phyloP scores from a whole-genome alignment of 2,329 filamentous ascomycete genomes.

The Rhynchosporium graminicola region DNA sequence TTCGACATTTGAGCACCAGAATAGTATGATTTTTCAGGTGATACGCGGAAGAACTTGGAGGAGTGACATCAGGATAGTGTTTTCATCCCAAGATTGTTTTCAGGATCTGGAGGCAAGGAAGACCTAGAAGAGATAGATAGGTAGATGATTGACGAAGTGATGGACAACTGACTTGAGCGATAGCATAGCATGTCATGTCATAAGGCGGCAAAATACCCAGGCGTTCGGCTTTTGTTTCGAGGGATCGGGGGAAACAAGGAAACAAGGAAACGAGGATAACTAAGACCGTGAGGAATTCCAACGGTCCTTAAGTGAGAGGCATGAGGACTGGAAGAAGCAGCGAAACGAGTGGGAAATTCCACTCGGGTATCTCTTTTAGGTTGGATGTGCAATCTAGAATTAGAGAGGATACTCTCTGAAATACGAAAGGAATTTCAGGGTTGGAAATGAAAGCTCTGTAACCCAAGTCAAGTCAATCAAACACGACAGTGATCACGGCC shows the following conservation, averaged over 20 bases:
- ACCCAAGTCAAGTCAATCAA: too few species aligned
- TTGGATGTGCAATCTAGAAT: too few species aligned
- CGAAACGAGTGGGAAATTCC: too few species aligned
- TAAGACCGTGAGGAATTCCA: not conserved
- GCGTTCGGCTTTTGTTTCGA: not conserved
- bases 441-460: too few species aligned
- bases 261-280: not conserved
- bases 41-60: too few species aligned
- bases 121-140: not conserved
- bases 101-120: not conserved
- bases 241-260: not conserved
- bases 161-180: slow-evolving; percentile 1
- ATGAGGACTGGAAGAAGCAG: too few species aligned
- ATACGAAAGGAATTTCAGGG: too few species aligned
- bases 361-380: too few species aligned
- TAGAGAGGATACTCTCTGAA: too few species aligned
- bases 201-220: slow-evolving; percentile 12
- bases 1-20: not conserved
- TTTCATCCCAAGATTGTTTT: not conserved
- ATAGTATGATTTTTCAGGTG: not conserved
- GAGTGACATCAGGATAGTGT: not conserved
- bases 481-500: too few species aligned
- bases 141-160: not conserved
- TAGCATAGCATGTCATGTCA: slow-evolving; percentile 3
- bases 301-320: too few species aligned